Base-by-base conservation (phyloP, 495 filamentous ascomycete species). In the Astrocystis sublimbata region DNA sequence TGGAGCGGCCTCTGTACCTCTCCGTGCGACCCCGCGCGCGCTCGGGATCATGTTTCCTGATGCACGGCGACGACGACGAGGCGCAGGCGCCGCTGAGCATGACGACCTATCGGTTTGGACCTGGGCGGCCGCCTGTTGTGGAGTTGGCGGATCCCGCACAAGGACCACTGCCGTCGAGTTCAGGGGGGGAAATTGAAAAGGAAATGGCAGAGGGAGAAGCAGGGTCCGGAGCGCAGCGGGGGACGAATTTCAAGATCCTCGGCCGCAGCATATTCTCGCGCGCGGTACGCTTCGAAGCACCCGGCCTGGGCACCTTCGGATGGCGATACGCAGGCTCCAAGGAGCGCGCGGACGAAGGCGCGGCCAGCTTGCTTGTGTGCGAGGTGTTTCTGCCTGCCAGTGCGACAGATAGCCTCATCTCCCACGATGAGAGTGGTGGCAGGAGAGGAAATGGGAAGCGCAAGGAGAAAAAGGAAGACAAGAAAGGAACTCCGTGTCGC, bases 61-160 rank as follows among this genome's bases (percentile, higher is more conserved):
- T 64, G 66, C 31, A 23, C 35, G 46, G 46, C 45, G 60, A 66
- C 67, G 6, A 65, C 64, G 19, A 50, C 49, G 35, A 73, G 67
- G 6, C 52, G 33, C 46, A 46, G 15, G 17, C 52, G 17, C 45
- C 62, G 3, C 53, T 81, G 2, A 72, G 74, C 52, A 73, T 64
- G 4, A 83, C 81, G 1, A 79, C 73, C 2, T 85, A 85, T 68
- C 76, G 75, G 58, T 83, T 80, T 65, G 81, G 81, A 1, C 82
- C 81, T 12, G 72, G 72, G 26, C 71, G 73, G 6, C 60, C 63
- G 3, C 72, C 74, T 12, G 64, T 73, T 60, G 24, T 74, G 8
- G 51, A 51, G 3, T 54, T 76, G 5, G 35, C 21, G 0, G 56
- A 58, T 28, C 55, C 55, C 17, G 24, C 54, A 24, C 21, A 19